Percentiles rank a stretch among this genome's conserved stretches.
These are phyloP conservation scores for Rutstroemia sp. DNA, from an alignment of 2,329 filamentous ascomycete genomes.

Conservation along the genomic window DNA sequence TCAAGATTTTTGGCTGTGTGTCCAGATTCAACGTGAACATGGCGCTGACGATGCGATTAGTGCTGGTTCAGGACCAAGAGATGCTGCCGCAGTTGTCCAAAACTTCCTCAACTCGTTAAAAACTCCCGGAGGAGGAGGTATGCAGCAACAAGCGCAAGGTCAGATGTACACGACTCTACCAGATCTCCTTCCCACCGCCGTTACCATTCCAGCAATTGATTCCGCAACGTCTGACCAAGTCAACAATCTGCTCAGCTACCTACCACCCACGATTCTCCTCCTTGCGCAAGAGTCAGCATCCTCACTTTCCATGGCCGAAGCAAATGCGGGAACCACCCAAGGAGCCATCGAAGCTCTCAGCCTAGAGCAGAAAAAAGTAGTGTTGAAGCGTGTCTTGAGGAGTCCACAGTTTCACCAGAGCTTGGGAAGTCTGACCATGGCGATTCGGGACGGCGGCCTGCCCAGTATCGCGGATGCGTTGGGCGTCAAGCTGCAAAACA, in stretches of 20 bases:
- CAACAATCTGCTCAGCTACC: constrained; percentile 66
- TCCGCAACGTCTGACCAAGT: constrained; percentile 49
- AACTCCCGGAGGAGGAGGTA: constrained; percentile 35
- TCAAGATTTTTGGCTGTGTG: constrained; percentile 13
- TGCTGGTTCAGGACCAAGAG: constrained; percentile 48
- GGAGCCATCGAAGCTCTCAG: constrained; percentile 69
- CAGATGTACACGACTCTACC: constrained; percentile 75
- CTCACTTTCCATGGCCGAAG: constrained; percentile 54
- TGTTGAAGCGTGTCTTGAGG: constrained; percentile 74
- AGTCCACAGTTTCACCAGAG: constrained; percentile 91
- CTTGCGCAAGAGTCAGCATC: constrained; percentile 63
- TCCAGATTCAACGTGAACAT: background rate
- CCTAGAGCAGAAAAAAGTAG: constrained; percentile 67
- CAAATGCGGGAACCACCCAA: constrained; percentile 59
- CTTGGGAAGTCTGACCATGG: constrained; percentile 75
- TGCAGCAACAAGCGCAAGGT: constrained; percentile 41
- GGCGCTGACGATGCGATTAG: constrained; percentile 45
- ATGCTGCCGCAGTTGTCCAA: constrained; percentile 73
- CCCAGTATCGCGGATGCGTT: constrained; percentile 86
- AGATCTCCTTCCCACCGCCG: constrained; percentile 73
- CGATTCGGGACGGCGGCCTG: constrained; percentile 81
- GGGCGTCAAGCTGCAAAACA: constrained; percentile 71
- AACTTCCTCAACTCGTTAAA: constrained; percentile 83
- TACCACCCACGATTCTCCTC: constrained; percentile 73
- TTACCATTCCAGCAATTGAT: constrained; percentile 72